Evolutionary conservation across 139 green algal species (phyloP).

Genomic region (Tetradesmus obliquus): DNA sequence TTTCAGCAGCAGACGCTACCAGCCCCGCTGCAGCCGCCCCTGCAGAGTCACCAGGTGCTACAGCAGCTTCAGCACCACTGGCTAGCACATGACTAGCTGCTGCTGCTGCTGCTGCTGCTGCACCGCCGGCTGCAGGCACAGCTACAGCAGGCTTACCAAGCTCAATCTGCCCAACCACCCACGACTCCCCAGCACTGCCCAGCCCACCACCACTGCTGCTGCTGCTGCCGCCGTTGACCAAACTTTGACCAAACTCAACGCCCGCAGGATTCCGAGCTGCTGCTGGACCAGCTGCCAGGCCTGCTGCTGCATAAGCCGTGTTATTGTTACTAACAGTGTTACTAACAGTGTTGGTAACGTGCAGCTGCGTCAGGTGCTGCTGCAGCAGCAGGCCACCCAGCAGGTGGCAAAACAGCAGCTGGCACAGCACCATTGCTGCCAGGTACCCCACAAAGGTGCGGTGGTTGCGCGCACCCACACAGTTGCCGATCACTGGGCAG

Average conservation of each 20-base stretch:
- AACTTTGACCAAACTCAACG: background rate
- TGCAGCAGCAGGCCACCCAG: background rate
- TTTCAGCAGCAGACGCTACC: background rate
- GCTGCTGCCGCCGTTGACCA: background rate
- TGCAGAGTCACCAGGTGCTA: background rate
- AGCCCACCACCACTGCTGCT: background rate
- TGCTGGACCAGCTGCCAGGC: background rate
- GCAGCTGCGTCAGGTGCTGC: constrained; percentile 13
- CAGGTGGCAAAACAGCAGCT: constrained; percentile 32
- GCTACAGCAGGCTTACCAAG: background rate
- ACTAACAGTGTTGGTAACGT: background rate
- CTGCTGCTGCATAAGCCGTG: background rate
- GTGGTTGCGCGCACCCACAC: constrained; percentile 79
- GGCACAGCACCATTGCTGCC: background rate
- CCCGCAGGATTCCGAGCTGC: background rate
- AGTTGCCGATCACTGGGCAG: constrained; percentile 80
- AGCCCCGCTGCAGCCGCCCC: background rate
- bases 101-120: background rate
- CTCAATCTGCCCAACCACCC: background rate
- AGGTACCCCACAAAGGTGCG: constrained; percentile 76
- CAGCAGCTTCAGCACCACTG: background rate
- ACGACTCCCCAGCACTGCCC: background rate
- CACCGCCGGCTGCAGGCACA: background rate
- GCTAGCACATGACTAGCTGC: background rate
- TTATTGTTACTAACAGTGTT: background rate